Evolutionary conservation across 805 yeast genomes (phyloP), one percentile per base, ranked within the genome.

Genomic region (Suhomyces xylopsoci): DNA sequence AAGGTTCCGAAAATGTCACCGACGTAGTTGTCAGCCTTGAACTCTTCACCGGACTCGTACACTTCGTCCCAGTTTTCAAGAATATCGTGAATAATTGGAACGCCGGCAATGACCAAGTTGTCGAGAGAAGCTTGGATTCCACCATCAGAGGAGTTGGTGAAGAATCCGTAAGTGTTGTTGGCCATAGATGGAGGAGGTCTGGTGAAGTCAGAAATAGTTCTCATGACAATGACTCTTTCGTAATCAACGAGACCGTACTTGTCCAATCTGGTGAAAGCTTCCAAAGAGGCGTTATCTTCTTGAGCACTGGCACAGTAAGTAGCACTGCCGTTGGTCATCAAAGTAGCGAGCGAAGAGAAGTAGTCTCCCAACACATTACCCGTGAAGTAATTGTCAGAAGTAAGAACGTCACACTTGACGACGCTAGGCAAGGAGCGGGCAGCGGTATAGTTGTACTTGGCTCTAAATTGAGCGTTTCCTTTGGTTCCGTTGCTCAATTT

Each of bases 211-310:
- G 86, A 80, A 56, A 81, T 81, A 47, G 86, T 73, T 73, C 88
- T 81, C 81, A 82, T 70, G 25, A 82, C 72, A 10, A 83, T 81
- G 55, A 84, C 73, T 68, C 88, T 78, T 55, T 77, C 68, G 64
- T 68, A 84, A 64, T 82, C 86, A 49, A 80, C 81, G 54, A 82
- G 71, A 8, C 84, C 86, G 58, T 71, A 73, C 54, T 70, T 71
- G 55, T 80, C 80, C 61, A 79, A 76, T 71, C 89, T 78, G 46
- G 81, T 59, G 52, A 84, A 66, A 7, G 82, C 81, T 64, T 83
- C 87, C 61, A 84, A 76, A 14, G 84, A 72, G 15, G 88, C 88
- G 62, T 82, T 81, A 63, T 84, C 89, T 66, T 84, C 89, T 66
- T 83, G 87, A 51, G 85, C 86, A 45, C 87, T 78, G 43, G 83